Conservation (phyloP, 2,329 filamentous ascomycete genomes). For the Emmonsia crescens region DNA sequence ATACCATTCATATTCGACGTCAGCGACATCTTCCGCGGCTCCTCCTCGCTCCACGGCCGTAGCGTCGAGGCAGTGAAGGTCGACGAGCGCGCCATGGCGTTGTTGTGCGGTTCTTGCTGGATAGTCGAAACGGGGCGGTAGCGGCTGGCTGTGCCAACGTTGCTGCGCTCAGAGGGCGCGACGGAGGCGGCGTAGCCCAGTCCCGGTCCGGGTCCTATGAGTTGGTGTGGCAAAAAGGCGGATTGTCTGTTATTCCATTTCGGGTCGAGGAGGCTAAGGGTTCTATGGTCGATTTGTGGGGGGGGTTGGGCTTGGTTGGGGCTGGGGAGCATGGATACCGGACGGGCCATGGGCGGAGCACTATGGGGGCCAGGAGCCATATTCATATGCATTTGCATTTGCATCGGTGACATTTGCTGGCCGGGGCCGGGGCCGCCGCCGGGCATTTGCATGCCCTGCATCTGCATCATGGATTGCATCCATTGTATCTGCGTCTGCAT, state of each 20-base stretch:
- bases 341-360: constrained; percentile 23
- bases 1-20: constrained; percentile 6
- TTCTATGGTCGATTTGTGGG: constrained; percentile 42
- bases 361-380: not conserved
- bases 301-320: constrained; percentile 14
- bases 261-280: constrained; percentile 77
- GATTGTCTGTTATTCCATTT: constrained; percentile 29
- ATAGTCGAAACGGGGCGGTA: constrained; percentile 79
- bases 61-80: constrained; percentile 24
- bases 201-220: constrained; percentile 17
- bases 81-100: constrained; percentile 18
- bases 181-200: constrained; percentile 72
- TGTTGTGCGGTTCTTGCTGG: constrained; percentile 25
- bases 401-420: constrained; percentile 16
- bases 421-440: constrained; percentile 17
- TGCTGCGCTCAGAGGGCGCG: constrained; percentile 90
- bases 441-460: constrained; percentile 47
- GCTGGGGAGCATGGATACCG: constrained; percentile 39
- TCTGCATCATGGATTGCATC: constrained; percentile 57
- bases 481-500: constrained; percentile 95
- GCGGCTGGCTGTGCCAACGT: constrained; percentile 75
- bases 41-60: constrained; percentile 29
- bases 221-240: constrained; percentile 20
- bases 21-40: constrained; percentile 21
- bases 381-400: constrained; percentile 16